Evolutionary conservation across 83 land plant species (phyloP).

Genomic region (Larix sibirica): DNA sequence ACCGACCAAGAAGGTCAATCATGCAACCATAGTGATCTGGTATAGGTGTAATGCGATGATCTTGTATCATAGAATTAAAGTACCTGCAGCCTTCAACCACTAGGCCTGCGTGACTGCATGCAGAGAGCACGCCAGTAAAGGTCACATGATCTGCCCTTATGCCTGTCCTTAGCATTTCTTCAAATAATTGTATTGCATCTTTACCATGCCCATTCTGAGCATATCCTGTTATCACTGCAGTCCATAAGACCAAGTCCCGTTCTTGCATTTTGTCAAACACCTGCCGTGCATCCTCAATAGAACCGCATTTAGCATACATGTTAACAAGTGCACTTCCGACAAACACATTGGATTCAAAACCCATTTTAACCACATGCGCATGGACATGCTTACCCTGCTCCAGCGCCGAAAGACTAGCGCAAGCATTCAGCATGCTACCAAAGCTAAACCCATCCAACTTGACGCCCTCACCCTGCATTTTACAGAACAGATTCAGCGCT

Average conservation of each 20-base stretch:
- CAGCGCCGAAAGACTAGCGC: constrained; percentile 20
- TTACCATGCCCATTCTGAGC: neutral
- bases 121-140: neutral
- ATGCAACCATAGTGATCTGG: neutral
- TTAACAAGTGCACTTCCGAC: constrained; percentile 15
- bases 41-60: neutral
- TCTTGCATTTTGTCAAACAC: neutral
- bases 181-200: constrained; percentile 4
- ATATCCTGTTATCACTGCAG: neutral
- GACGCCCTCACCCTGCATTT: constrained; percentile 12
- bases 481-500: constrained; percentile 16
- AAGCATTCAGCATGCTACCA: constrained; percentile 17
- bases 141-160: neutral
- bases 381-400: neutral
- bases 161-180: neutral
- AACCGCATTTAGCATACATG: constrained; percentile 21
- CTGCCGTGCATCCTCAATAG: constrained; percentile 13
- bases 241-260: neutral
- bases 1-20: constrained; percentile 5
- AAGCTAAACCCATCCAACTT: constrained; percentile 24
- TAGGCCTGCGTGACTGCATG: constrained; percentile 1
- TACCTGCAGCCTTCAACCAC: neutral
- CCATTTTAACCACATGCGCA: neutral
- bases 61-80: constrained; percentile 1
- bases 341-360: neutral